phyloP scores from a whole-genome alignment of 345 rosid species.

The Hirschfeldia incana region DNA sequence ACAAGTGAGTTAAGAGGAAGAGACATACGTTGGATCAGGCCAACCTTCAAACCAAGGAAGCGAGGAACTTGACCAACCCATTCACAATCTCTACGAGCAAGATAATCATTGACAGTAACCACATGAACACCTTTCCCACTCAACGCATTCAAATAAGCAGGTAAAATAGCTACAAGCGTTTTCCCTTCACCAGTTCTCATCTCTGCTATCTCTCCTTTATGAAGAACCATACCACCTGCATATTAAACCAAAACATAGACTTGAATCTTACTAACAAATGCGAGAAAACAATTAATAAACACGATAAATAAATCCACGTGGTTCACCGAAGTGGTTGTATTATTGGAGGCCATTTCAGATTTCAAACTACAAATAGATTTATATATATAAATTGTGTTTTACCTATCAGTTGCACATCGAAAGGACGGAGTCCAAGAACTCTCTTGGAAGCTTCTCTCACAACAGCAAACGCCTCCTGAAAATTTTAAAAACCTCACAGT shows the following conservation, averaged over 20 bases:
- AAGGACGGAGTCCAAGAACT: conserved; percentile 89
- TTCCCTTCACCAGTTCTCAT: conserved; percentile 99
- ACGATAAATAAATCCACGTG: too few relatives aligned
- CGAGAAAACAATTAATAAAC: too few relatives aligned
- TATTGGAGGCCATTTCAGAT: too few relatives aligned
- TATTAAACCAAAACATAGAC: not conserved
- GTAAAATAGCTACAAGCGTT: conserved; percentile 93
- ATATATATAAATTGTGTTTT: conserved; percentile 6
- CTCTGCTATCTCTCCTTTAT: conserved; percentile 96
- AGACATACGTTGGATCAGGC: conserved; percentile 94
- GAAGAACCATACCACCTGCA: conserved; percentile 96
- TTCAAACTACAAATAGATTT: too few relatives aligned
- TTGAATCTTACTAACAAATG: too few relatives aligned
- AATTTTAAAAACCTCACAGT: conserved; percentile 2
- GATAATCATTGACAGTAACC: conserved; percentile 94
- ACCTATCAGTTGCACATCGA: conserved; percentile 95
- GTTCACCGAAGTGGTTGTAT: too few relatives aligned
- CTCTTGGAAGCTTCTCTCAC: conserved; percentile 91
- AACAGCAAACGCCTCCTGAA: conserved; percentile 93
- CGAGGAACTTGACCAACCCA: conserved; percentile 99
- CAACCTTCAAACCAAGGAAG: conserved; percentile 98
- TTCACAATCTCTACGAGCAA: conserved; percentile 95
- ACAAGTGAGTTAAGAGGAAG: conserved; percentile 32
- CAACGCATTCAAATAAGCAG: conserved; percentile 93
- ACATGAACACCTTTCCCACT: conserved; percentile 95